Base-by-base conservation (phyloP, 164 flowering plant species). In the Nymphaea thermarum region DNA sequence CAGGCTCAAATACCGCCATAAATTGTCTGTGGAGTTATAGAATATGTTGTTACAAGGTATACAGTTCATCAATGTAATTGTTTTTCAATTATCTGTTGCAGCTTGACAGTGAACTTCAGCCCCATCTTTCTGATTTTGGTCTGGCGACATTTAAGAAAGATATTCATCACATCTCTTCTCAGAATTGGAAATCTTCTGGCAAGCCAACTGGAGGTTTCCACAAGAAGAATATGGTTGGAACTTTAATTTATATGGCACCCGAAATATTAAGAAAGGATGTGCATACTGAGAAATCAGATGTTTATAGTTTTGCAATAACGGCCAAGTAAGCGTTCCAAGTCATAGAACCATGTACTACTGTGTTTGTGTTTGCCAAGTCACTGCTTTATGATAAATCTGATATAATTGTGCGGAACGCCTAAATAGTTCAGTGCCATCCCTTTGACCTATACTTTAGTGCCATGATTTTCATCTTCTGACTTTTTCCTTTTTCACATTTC, bases 171-270 rank as follows among this genome's bases (percentile, higher is more conserved):
- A 76, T 85, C 60, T 84, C 96, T 71, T 17, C 65, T 65, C 80
- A 73, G 60, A 93, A 82, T 66, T 93, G 98, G 98, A 85, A 75
- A 77, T 87, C 97, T 59, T 82, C 90, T 72, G 98, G 98, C 45
- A 93, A 93, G 80, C 98, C 97, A 66, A 93, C 98, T 45, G 98
- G 98, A 68, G 98, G 98, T 15, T 93, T 91, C 70, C 94, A 93
- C 77, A 93, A 93, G 66, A 91, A 88, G 75, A 84, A 87, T 70
- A 88, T 93, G 96, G 98, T 93, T 68, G 96, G 98, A 57, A 93
- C 98, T 5, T 89, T 93, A 55, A 86, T 89, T 64, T 93, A 93
- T 72, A 93, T 93, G 97, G 96, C 97, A 65, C 97, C 98, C 69
- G 98, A 93, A 79, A 80, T 93, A 65, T 71, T 93, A 79, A 84